Percentiles rank a stretch among this genome's conserved stretches.
Evolutionary conservation across 495 filamentous ascomycete species (phyloP).

Genomic region (Penicillium tannophilum): DNA sequence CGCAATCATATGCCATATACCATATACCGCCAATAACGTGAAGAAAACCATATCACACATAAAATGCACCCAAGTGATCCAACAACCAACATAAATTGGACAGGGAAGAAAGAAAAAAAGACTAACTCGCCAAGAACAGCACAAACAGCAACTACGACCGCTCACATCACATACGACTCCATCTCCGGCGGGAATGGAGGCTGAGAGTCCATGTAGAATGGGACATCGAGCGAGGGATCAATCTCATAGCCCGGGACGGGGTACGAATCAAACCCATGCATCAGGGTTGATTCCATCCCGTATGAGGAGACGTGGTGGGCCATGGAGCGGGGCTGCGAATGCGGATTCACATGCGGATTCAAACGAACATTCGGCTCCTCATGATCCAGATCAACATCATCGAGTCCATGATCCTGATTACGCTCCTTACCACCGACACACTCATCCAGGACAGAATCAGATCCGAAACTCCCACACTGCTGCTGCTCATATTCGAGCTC

Average conservation of each 20-base stretch:
- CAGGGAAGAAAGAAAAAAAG: slow-evolving; percentile 8
- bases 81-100: background rate
- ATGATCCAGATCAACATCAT: background rate
- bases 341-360: background rate
- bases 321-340: slow-evolving; percentile 1
- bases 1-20: slow-evolving; percentile 14
- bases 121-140: slow-evolving; percentile 5
- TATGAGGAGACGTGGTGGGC: slow-evolving; percentile 11
- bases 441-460: background rate
- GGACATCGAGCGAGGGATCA: slow-evolving; percentile 32
- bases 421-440: background rate
- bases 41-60: slow-evolving; percentile 5
- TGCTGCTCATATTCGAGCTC: background rate
- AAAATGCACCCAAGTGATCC: background rate
- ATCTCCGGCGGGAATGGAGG: slow-evolving; percentile 35
- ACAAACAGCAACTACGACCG: slow-evolving; percentile 14
- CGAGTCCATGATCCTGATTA: background rate
- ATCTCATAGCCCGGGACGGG: slow-evolving; percentile 26
- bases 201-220: slow-evolving; percentile 41
- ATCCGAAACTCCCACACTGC: background rate
- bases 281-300: slow-evolving; percentile 30
- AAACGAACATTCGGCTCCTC: background rate
- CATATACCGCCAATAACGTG: background rate
- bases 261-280: slow-evolving; percentile 37
- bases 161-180: slow-evolving; percentile 41